Conservation (phyloP, 129 eudicot genomes). For the Chrysanthemum lavandulifolium region DNA sequence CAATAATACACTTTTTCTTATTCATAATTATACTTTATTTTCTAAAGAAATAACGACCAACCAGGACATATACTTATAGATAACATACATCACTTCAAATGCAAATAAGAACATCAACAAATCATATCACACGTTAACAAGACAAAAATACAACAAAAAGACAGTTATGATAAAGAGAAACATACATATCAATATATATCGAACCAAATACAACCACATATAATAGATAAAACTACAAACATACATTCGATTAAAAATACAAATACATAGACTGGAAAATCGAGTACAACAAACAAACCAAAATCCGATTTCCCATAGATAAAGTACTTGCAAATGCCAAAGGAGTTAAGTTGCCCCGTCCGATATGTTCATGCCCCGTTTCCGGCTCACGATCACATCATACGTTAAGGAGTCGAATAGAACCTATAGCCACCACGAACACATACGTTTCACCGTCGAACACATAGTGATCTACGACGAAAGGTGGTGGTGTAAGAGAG, state of each 20-base stretch:
- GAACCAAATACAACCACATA: constrained; percentile 14
- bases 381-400: constrained; percentile 17
- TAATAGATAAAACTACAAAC: neutral
- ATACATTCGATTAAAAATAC: constrained; percentile 10
- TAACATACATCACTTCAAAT: neutral
- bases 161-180: neutral
- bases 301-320: constrained; percentile 23
- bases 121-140: neutral
- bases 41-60: neutral
- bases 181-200: neutral
- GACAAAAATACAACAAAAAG: neutral
- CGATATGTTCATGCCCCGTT: constrained; percentile 15
- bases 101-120: neutral
- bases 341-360: constrained; percentile 43
- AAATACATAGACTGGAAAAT: constrained; percentile 14
- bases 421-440: constrained; percentile 11
- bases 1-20: too few species aligned
- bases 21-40: too few species aligned
- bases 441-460: neutral
- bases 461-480: constrained; percentile 17
- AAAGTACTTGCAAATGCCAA: constrained; percentile 30
- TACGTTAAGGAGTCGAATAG: constrained; percentile 13
- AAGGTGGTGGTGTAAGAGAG: constrained; percentile 21
- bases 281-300: constrained; percentile 22
- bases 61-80: neutral